Conservation (phyloP, 192 early-diverging fungal species). For the Backusella morwellensis region DNA sequence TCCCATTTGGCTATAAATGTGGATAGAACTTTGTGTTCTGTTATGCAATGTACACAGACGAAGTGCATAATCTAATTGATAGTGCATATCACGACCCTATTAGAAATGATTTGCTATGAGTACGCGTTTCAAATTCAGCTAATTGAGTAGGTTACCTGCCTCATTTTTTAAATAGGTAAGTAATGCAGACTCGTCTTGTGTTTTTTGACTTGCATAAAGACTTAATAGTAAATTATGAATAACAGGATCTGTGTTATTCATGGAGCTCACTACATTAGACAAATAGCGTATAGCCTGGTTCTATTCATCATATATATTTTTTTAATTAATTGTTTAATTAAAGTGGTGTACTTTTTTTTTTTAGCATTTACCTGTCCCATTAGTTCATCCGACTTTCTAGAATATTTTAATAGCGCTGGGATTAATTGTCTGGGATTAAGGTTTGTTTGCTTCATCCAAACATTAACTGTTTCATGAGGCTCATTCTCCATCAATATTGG, state of each 20-base stretch:
- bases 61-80: slow-evolving; percentile 90
- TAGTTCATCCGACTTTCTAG: slow-evolving; percentile 32
- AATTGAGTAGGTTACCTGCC: neutral
- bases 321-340: neutral
- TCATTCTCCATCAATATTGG: slow-evolving; percentile 81
- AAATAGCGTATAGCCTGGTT: slow-evolving; percentile 92
- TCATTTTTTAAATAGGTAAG: slow-evolving; percentile 74
- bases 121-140: neutral
- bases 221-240: slow-evolving; percentile 94
- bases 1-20: slow-evolving; percentile 85
- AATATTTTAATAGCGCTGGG: slow-evolving; percentile 84
- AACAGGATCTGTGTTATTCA: slow-evolving; percentile 79
- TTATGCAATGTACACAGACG: slow-evolving; percentile 82
- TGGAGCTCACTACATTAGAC: slow-evolving; percentile 73
- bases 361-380: slow-evolving; percentile 28
- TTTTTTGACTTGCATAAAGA: slow-evolving; percentile 67
- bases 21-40: slow-evolving; percentile 84
- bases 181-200: slow-evolving; percentile 67
- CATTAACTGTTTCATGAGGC: slow-evolving; percentile 81
- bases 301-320: slow-evolving; percentile 33
- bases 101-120: neutral
- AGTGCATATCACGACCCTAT: slow-evolving; percentile 72
- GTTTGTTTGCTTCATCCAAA: slow-evolving; percentile 83
- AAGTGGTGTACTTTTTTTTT: neutral
- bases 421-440: slow-evolving; percentile 84